Evolutionary conservation across 169 alveolate genomes (phyloP).

Genomic region (Perkinsus olseni): DNA sequence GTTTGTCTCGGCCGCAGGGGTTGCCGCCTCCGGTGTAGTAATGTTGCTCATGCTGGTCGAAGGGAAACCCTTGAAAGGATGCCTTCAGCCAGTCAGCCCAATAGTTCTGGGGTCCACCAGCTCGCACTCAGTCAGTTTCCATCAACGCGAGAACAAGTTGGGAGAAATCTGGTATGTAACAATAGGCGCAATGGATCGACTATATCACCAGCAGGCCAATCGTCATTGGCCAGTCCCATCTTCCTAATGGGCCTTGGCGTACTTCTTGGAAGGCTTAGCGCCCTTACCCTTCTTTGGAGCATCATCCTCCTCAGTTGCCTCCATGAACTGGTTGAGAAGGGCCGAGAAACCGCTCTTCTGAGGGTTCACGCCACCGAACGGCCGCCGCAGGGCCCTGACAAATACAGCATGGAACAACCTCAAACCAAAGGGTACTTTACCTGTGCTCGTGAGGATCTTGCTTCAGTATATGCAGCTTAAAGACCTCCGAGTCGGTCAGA

Average conservation of each 20-base stretch:
- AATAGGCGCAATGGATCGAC: not conserved
- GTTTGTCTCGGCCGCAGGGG: not conserved
- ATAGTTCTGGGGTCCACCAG: no score
- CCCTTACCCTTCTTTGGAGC: not conserved
- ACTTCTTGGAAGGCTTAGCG: not conserved
- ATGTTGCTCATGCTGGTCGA: not conserved
- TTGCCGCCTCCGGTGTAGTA: not conserved
- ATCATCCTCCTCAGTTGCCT: not conserved
- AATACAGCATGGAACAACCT: no score
- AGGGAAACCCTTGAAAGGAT: not conserved
- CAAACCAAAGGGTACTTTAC: not conserved
- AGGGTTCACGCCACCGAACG: not conserved
- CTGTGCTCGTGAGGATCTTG: not conserved
- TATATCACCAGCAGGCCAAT: not conserved
- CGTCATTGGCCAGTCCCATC: not conserved
- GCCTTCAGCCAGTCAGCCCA: no score
- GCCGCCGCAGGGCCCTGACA: not conserved
- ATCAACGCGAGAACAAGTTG: not conserved
- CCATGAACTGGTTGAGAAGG: not conserved
- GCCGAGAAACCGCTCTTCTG: not conserved
- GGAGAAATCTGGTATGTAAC: not conserved
- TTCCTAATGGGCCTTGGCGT: not conserved
- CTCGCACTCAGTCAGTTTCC: no score
- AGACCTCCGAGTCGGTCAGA: not conserved
- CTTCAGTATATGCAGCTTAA: not conserved